Evolutionary conservation across 768 basidiomycete genomes (phyloP), one percentile per base, ranked within the genome.

Genomic region (Termitomyces sp.): DNA sequence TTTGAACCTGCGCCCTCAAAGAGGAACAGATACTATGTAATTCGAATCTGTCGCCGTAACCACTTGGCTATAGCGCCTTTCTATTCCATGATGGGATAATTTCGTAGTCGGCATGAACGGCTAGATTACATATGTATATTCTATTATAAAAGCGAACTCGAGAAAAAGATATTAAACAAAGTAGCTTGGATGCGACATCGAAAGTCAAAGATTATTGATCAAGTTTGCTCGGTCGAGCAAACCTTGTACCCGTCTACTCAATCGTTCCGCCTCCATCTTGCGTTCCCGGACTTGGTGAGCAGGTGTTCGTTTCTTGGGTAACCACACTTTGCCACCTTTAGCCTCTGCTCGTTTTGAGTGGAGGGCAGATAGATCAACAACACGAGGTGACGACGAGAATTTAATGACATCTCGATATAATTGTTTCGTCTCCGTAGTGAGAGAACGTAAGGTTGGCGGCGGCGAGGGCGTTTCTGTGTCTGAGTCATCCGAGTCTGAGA

Each of bases 361-460:
- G 59, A 84, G 65, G 23, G 66, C 75, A 0, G 89, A 86, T 25
- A 99, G 76, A 69, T 98, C 95, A 37, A 99, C 90, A 29, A 99
- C 87, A 5, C 83, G 81, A 0, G 92, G 89, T 2, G 86, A 84
- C 0, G 93, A 85, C 1, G 94, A 91, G 70, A 90, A 92, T 62
- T 81, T 80, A 64, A 95, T 86, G 9, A 98, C 89, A 60, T 96
- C 91, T n/a, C 89, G 83, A 66, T 92, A 95, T 19, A 99, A 77
- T 41, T 87, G 69, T 70, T 91, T 96, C 1, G 90, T 89, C 69
- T 97, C 92, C 0, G 86, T 89, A 1, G 86, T 75, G 43, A 98
- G 77, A 0, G 89, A 80, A 38, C 84, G 84, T 16, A 91, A 67
- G 3, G 84, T 85, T 4, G 70, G 77, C 27, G 79, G 82, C 19